phyloP scores from a whole-genome alignment of 495 filamentous ascomycete species.

The Lepraria neglecta region DNA sequence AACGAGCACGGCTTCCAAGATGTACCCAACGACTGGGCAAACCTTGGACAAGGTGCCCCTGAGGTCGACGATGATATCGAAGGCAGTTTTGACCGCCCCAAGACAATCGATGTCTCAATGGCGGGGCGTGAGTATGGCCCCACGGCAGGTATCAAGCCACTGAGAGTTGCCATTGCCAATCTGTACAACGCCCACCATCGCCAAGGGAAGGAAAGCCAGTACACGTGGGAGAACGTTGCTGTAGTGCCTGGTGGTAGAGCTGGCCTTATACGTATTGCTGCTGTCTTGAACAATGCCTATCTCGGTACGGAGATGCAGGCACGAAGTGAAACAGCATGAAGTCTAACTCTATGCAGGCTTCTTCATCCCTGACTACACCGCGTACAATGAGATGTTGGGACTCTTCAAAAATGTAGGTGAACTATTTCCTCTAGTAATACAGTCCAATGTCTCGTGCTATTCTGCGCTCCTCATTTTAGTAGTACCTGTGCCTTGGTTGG shows the following conservation, averaged over 20 bases:
- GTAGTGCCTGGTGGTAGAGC: conserved; percentile 93
- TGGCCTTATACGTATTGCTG: conserved; percentile 88
- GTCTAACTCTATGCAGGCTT: conserved; percentile 19
- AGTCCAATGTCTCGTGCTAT: background rate
- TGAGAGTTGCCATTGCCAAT: conserved; percentile 81
- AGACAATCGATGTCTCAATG: conserved; percentile 68
- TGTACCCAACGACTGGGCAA: conserved; percentile 78
- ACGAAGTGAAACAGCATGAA: background rate
- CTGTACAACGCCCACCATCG: conserved; percentile 93
- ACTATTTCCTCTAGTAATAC: background rate
- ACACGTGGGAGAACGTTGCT: conserved; percentile 98
- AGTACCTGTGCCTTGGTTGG: too few species aligned
- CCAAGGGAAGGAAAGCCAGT: conserved; percentile 78
- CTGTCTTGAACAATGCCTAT: conserved; percentile 87
- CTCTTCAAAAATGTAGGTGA: conserved; percentile 73
- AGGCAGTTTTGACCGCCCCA: conserved; percentile 82
- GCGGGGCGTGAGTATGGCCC: conserved; percentile 84
- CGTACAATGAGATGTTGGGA: conserved; percentile 94
- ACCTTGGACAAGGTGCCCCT: conserved; percentile 90
- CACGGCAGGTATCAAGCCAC: conserved; percentile 85
- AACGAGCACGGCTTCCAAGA: conserved; percentile 76
- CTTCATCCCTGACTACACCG: conserved; percentile 52
- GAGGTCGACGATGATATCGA: conserved; percentile 91
- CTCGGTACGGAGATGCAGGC: conserved; percentile 41
- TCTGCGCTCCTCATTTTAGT: background rate